phyloP scores from a whole-genome alignment of 371 early-diverging fungal species.

The Mortierella polycephala region DNA sequence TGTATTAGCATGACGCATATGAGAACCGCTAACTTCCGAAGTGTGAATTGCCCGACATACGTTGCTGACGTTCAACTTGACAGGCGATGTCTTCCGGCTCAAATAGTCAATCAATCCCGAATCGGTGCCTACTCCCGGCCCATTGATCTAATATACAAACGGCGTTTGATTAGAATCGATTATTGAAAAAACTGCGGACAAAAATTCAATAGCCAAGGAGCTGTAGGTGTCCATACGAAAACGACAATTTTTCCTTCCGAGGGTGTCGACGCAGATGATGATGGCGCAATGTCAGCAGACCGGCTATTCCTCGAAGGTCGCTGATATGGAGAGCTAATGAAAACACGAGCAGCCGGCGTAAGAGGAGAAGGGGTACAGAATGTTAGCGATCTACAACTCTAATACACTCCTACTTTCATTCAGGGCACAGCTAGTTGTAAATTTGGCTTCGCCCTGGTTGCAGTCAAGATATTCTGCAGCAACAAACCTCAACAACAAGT shows the following conservation, averaged over 20 bases:
- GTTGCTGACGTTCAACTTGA: conserved; percentile 16
- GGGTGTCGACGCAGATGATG: conserved; percentile 1
- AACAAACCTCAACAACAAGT: too few relatives aligned
- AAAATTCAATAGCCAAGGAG: not conserved
- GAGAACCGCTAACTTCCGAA: too few relatives aligned
- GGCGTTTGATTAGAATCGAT: too few relatives aligned
- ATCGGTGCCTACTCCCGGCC: conserved; percentile 13
- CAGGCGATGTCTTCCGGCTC: conserved; percentile 9
- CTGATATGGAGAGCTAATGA: conserved; percentile 25
- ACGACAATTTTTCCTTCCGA: conserved; percentile 11
- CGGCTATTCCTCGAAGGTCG: conserved; percentile 17
- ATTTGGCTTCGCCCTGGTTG: too few relatives aligned
- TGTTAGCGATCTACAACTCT: too few relatives aligned
- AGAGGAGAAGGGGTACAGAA: too few relatives aligned
- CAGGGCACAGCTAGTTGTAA: too few relatives aligned
- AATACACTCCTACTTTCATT: too few relatives aligned
- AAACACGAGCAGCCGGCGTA: too few relatives aligned
- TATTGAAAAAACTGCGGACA: not conserved
- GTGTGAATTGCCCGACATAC: not conserved
- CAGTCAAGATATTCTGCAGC: too few relatives aligned
- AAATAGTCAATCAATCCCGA: conserved; percentile 14
- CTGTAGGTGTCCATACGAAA: conserved; percentile 15
- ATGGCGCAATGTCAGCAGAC: not conserved
- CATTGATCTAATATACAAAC: not conserved
- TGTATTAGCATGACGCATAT: not conserved